Base-by-base conservation (phyloP, 371 early-diverging fungal species). In the Zancudomyces culisetae region DNA sequence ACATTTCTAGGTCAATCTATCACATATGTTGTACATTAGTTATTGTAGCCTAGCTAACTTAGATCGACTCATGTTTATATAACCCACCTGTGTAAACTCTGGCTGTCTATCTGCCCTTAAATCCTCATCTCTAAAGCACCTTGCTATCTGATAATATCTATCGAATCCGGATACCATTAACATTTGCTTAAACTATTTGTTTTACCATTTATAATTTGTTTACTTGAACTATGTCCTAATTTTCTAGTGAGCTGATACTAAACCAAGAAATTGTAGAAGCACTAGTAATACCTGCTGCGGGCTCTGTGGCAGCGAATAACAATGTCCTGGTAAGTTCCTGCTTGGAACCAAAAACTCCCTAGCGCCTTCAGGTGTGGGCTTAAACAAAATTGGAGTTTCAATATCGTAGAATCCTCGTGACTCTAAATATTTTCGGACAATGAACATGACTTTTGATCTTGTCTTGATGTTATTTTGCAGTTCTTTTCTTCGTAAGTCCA, bases 301-400 rank as follows among this genome's bases (percentile, higher is more conserved):
- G 55, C 85, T 84, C 62, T 92, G 93, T 19, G 93, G 83, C 22
- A 92, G 73, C 0, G 90, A 87, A 57, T 86, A 90, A 57, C 85
- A 90, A 10, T 45, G 22, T 15, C 72, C 68, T 13, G 83, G 82
- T 24, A 59, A 59, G 21, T 71, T 71, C 42, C 91, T 72, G 3
- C 90, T 88, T n/a, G 93, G 91, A 0, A 92, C 90, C 26, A 90
- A 72, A 58, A 85, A 92, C 63, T 92, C 93, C 3, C 90, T 73
- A 1, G 93, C 91, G 13, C 93, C 90, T 64, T 92, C 91, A 8
- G 90, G 88, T 1, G 93, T 90, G n/a, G 86, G 82, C 59, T 90
- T 90, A 64, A 90, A 90, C 26, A 92, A 71, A 27, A 77, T 70
- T 4, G 93, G 91, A 0, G 90, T 90, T 55, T 92, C 93, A n/a